These are phyloP conservation scores for Penicillium waksmanii DNA, from an alignment of 495 filamentous ascomycete genomes.

Conservation along the genomic window DNA sequence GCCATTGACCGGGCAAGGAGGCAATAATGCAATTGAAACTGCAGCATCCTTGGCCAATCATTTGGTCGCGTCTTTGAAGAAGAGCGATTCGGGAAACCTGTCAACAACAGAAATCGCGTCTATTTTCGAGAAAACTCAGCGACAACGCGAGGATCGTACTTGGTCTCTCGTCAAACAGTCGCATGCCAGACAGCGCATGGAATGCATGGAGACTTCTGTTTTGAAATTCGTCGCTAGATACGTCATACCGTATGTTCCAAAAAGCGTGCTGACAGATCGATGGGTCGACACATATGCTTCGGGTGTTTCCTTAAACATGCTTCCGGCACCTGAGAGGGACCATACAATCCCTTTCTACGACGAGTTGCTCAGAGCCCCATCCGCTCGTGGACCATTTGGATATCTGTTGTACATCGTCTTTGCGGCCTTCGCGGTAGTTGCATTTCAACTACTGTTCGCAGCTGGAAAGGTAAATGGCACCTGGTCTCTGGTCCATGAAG, in stretches of 20 bases:
- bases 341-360: conserved; percentile 16
- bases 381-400: background rate
- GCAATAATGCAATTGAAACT: conserved; percentile 46
- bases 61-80: conserved; percentile 14
- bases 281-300: conserved; percentile 13
- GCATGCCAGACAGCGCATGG: conserved; percentile 23
- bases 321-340: conserved; percentile 15
- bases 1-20: conserved; percentile 33
- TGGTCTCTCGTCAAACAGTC: conserved; percentile 15
- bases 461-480: conserved; percentile 15
- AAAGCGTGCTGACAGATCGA: background rate
- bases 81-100: background rate
- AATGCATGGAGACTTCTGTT: conserved; percentile 21
- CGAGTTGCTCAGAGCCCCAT: conserved; percentile 13
- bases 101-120: conserved; percentile 16
- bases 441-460: conserved; percentile 10
- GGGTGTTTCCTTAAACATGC: conserved; percentile 20
- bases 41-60: conserved; percentile 40
- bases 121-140: conserved; percentile 19
- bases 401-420: conserved; percentile 9
- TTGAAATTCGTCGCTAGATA: conserved; percentile 17
- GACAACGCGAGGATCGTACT: conserved; percentile 17
- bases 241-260: conserved; percentile 10
- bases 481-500: conserved; percentile 8
- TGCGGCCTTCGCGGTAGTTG: conserved; percentile 14